Percentiles rank a stretch among this genome's conserved stretches.
Evolutionary conservation across 2,329 filamentous ascomycete species (phyloP).

Genomic region (Atkinsonella texensis): DNA sequence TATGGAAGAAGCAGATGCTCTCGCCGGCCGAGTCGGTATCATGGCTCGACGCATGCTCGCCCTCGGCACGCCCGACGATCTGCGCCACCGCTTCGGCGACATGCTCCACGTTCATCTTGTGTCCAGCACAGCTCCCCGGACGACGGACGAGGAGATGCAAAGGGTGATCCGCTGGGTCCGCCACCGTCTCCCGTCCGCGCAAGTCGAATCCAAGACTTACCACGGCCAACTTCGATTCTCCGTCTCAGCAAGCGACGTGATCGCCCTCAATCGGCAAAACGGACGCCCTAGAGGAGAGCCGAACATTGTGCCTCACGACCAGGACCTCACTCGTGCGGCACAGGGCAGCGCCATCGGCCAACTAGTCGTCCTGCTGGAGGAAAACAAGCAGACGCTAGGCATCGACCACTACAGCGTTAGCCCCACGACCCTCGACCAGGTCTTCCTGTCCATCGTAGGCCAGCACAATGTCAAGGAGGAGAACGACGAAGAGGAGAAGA

Average conservation of each 20-base stretch:
- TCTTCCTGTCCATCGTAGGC: slow-evolving; percentile 77
- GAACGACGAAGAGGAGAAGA: slow-evolving; percentile 32
- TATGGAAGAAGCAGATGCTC: slow-evolving; percentile 89
- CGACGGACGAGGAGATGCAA: slow-evolving; percentile 54
- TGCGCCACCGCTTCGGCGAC: slow-evolving; percentile 67
- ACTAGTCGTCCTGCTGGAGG: slow-evolving; percentile 63
- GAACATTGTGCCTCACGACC: background rate
- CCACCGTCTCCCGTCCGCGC: slow-evolving; percentile 47
- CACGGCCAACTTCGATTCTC: slow-evolving; percentile 84
- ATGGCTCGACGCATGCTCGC: slow-evolving; percentile 79
- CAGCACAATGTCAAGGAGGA: slow-evolving; percentile 71
- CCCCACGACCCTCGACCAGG: slow-evolving; percentile 80
- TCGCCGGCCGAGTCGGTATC: slow-evolving; percentile 75
- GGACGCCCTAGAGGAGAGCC: background rate
- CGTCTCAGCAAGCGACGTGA: slow-evolving; percentile 42
- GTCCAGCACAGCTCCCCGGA: slow-evolving; percentile 61
- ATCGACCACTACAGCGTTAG: slow-evolving; percentile 80
- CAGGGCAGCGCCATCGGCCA: slow-evolving; percentile 46
- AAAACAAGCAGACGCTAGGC: slow-evolving; percentile 53
- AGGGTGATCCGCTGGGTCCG: slow-evolving; percentile 54
- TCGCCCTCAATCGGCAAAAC: slow-evolving; percentile 11
- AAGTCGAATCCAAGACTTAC: slow-evolving; percentile 61
- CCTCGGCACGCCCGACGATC: slow-evolving; percentile 59
- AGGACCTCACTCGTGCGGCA: slow-evolving; percentile 12
- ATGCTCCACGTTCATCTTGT: slow-evolving; percentile 74